Conservation (phyloP, 371 early-diverging fungal species). For the Zychaea mexicana region DNA sequence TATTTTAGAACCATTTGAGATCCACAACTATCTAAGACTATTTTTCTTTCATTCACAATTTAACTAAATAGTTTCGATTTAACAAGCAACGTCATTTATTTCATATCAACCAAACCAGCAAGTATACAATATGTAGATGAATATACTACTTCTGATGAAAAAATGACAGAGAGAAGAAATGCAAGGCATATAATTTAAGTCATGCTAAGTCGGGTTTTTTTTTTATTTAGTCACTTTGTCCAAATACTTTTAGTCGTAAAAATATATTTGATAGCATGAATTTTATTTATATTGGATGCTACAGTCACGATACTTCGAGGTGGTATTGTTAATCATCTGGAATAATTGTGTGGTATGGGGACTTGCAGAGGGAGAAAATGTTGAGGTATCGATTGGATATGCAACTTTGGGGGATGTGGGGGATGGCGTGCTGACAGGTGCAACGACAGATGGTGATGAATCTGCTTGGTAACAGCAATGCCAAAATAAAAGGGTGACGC, state of each 20-base stretch:
- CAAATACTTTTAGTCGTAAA: slow-evolving; percentile 7
- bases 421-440: slow-evolving; percentile 13
- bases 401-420: slow-evolving; percentile 18
- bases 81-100: too few relatives aligned
- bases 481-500: slow-evolving; percentile 14
- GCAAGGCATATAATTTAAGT: slow-evolving; percentile 7
- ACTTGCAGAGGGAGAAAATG: slow-evolving; percentile 28
- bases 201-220: slow-evolving; percentile 6
- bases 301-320: slow-evolving; percentile 24
- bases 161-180: background rate
- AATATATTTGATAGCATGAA: slow-evolving; percentile 24
- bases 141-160: slow-evolving; percentile 1
- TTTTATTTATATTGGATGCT: slow-evolving; percentile 29
- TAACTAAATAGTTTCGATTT: too few relatives aligned
- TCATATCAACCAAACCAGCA: too few relatives aligned
- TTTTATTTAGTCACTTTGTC: slow-evolving; percentile 8
- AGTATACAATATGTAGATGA: background rate
- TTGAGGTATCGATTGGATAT: slow-evolving; percentile 25
- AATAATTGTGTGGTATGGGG: slow-evolving; percentile 26
- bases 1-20: too few relatives aligned
- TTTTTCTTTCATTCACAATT: too few relatives aligned
- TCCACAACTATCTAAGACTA: too few relatives aligned
- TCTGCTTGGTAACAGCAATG: slow-evolving; percentile 17
- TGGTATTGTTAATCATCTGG: slow-evolving; percentile 29
- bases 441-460: slow-evolving; percentile 11